A percentile compares a stretch with the other conserved stretches of the same genome.
phyloP scores from a whole-genome alignment of 116 monocot species.

The Phalaenopsis hybrid region DNA sequence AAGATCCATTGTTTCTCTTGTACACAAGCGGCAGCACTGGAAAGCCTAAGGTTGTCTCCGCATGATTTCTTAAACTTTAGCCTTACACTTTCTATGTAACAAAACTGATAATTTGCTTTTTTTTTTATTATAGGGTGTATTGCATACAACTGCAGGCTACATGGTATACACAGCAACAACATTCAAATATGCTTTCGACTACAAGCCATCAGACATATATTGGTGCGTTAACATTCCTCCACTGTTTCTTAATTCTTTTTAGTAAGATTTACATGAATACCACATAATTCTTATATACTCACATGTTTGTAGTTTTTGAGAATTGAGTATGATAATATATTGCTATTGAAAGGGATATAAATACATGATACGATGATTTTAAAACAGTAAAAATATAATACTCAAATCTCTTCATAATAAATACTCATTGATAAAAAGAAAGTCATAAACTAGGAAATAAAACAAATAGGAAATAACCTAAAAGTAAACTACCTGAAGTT shows the following conservation, averaged over 20 bases:
- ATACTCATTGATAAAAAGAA: too few relatives aligned
- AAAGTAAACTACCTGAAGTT: too few relatives aligned
- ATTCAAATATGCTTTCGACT: constrained; percentile 87
- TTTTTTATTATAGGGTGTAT: constrained; percentile 65
- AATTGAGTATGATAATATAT: too few relatives aligned
- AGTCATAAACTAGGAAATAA: too few relatives aligned
- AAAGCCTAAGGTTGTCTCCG: constrained; percentile 75
- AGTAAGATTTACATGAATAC: too few relatives aligned
- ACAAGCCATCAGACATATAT: constrained; percentile 93
- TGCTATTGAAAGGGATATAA: too few relatives aligned
- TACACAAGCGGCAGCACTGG: constrained; percentile 99
- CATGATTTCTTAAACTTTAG: not conserved
- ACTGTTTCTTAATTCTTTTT: not conserved
- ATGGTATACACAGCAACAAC: constrained; percentile 59
- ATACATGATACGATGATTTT: not conserved
- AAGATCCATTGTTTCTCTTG: constrained; percentile 95
- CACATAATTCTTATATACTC: too few relatives aligned
- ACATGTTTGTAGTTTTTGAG: too few relatives aligned
- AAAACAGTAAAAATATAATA: too few relatives aligned
- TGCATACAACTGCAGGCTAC: constrained; percentile 97
- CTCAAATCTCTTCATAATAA: too few relatives aligned
- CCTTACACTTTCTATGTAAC: not conserved
- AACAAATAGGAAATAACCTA: too few relatives aligned
- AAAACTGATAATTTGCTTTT: constrained; percentile 8
- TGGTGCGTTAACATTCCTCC: constrained; percentile 42